Base-by-base conservation (phyloP, 2,329 filamentous ascomycete species). In the Elsinoe arachidis region DNA sequence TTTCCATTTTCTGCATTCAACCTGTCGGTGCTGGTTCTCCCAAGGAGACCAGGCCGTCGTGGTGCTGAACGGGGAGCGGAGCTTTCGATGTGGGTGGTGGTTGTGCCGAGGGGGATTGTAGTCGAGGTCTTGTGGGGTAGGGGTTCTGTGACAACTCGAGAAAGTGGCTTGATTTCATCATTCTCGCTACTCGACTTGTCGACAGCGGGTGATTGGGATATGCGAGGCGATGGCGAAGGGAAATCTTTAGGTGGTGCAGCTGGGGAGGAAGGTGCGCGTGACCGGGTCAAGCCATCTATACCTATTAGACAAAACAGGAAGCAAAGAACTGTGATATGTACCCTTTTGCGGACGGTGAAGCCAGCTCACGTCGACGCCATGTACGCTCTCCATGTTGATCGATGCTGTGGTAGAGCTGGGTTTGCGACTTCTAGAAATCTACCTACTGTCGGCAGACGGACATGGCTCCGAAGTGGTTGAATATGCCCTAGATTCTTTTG, bases 361-460 rank as follows among this genome's bases (percentile, higher is more conserved):
- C 90, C 90, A 95, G 73, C 87, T 90, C 68, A 95, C 89, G 73
- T 95, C 90, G 67, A 95, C 82, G 63, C 86, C 85, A 70, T 90
- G 84, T 63, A 88, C 82, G 65, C 87, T 85, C 73, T 92, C 88
- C 88, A 92, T 92, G 37, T 30, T 19, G 15, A 23, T 33, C 11
- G 34, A 26, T 26, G 34, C 34, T 34, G 12, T 39, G 17, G 34
- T 26, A 34, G 38, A 26, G 34, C 17, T n/a, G 34, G 2, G 14
- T 38, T 34, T 33, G 37, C 21, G 38, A 30, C 10, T 38, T 38
- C 19, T 44, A 43, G 14, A 44, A 43, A 38, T 15, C 15, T 55
- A 30, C 17, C 15, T 55, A 30, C 17, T 17, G 23, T 10, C 11
- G 37, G 35, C 49, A 34, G 34, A 53, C 17, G 34, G 34, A 53